A percentile compares a stretch with the other conserved stretches of the same genome.
Conservation (phyloP, 441 rosid species). For the Raphanus hybrid region DNA sequence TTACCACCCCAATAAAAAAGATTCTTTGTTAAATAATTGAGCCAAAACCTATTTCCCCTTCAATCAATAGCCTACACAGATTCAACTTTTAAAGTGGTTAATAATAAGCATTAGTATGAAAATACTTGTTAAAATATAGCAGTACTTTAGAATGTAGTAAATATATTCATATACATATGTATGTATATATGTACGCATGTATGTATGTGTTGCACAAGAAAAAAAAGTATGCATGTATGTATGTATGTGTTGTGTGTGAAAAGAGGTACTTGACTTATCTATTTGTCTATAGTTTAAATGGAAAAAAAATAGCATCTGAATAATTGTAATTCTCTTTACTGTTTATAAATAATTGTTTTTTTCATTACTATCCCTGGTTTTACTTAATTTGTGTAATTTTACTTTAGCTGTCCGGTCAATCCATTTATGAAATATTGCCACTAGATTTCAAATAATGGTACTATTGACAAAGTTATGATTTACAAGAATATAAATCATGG, state of each 20-base stretch:
- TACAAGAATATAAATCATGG: conserved; percentile 40
- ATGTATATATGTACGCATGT: background rate
- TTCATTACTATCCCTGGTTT: conserved; percentile 27
- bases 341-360: conserved; percentile 27
- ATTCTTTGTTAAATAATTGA: conserved; percentile 18
- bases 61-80: conserved; percentile 23
- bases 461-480: conserved; percentile 41
- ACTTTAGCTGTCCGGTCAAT: conserved; percentile 46
- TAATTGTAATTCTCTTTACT: conserved; percentile 33
- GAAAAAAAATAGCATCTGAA: conserved; percentile 36
- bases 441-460: conserved; percentile 38
- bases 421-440: conserved; percentile 43
- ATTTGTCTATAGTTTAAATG: conserved; percentile 41
- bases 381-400: conserved; percentile 48
- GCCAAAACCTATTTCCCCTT: conserved; percentile 7
- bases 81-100: conserved; percentile 11
- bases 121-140: background rate
- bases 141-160: conserved; percentile 14
- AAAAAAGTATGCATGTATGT: too few species aligned
- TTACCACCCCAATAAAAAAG: conserved; percentile 29
- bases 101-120: conserved; percentile 3
- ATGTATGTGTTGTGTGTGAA: background rate
- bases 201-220: background rate
- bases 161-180: background rate
- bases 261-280: conserved; percentile 40